Base-by-base conservation (phyloP, 306 rosid genomes). In the Quillaja saponaria region DNA sequence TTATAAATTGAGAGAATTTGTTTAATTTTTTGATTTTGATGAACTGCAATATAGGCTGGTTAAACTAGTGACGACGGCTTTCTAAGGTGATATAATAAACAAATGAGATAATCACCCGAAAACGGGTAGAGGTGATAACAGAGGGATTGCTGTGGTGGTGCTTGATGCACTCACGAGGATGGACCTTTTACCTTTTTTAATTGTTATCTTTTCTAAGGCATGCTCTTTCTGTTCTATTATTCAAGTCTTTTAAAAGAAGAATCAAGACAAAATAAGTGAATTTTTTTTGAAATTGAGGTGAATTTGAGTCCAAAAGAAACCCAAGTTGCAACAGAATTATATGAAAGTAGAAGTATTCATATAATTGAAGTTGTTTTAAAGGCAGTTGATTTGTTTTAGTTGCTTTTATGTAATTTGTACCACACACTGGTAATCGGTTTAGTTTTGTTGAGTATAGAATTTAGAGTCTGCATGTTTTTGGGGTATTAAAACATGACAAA, bases 111-210 rank as follows among this genome's bases (percentile, higher is more conserved):
- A 85, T 57, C 99, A 92, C 65, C 95, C 91, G 48, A 92, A 89
- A 74, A 82, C 92, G 0, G 94, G 96, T 44, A 78, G 95, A 63
- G 81, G 95, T 75, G 96, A 92, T 50, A 92, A 89, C 61, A 71
- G 99, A 25, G 99, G 99, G 61, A 87, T 92, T n/a, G 96, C 96
- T 17, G 99, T 92, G n/a, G 99, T 92, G 40, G 94, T 92, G 15
- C 99, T 92, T n/a, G 99, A 92, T 50, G 99, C 95, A 8, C 95
- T 92, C 65, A 78, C 96, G 0, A 89, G 99, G 99, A 89, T 72
- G 57, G 73, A 33, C 11, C 10, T 57, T 62, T 6, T 37, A 37
- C 7, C 61, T 50, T 21, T 18, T 50, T 10, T 45, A 21, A 10
- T 16, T 35, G 37, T 56, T 34, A 61, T 20, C n/a, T 19, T 68